phyloP scores from a whole-genome alignment of 2,329 filamentous ascomycete species.

The Blastomyces silverae region DNA sequence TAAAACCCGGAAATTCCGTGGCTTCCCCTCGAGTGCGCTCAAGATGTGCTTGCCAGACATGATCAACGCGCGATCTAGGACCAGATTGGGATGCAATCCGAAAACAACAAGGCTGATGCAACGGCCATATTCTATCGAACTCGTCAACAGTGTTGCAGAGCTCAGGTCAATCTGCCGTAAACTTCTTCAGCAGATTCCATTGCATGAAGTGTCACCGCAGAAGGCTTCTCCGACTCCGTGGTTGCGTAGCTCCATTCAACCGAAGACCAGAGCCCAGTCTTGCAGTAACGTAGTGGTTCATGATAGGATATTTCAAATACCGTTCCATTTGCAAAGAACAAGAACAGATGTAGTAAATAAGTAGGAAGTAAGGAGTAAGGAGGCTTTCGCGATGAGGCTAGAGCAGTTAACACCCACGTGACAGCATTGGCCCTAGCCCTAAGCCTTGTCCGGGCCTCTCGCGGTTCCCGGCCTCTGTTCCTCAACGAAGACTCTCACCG shows the following conservation, averaged over 20 bases:
- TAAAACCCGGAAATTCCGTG: background rate
- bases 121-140: background rate
- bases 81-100: background rate
- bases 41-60: background rate
- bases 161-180: background rate
- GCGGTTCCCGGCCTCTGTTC: background rate
- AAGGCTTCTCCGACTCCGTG: background rate
- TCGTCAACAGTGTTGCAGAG: too few relatives aligned
- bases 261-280: background rate
- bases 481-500: background rate
- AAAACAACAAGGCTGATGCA: background rate
- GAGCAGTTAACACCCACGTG: background rate
- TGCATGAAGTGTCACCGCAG: background rate
- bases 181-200: background rate
- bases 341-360: too few relatives aligned
- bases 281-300: background rate
- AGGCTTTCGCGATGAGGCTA: too few relatives aligned
- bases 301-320: constrained; percentile 2
- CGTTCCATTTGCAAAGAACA: background rate
- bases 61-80: background rate
- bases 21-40: background rate
- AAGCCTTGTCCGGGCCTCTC: background rate
- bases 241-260: background rate
- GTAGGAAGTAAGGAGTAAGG: too few relatives aligned
- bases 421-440: background rate